phyloP scores from a whole-genome alignment of 2,329 filamentous ascomycete genomes.

The Magnaporthiopsis incrustans region DNA sequence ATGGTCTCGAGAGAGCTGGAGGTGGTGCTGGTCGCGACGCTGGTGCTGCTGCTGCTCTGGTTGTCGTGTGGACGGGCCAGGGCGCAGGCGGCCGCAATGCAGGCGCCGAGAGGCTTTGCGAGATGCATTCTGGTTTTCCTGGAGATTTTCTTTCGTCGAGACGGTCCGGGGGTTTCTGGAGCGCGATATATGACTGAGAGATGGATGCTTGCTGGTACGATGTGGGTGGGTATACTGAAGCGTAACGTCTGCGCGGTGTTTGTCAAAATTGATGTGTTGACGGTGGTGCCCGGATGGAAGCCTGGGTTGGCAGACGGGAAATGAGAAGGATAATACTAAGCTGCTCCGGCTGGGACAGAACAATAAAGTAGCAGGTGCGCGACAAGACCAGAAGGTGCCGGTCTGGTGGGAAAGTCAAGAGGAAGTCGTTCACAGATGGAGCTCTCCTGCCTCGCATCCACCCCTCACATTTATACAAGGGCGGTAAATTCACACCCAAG shows the following conservation, averaged over 20 bases:
- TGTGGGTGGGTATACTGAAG: neutral
- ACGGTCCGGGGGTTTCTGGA: neutral
- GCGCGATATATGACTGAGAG: neutral
- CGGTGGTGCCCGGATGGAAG: neutral
- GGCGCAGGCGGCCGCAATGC: neutral
- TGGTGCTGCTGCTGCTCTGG: neutral
- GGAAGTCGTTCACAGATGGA: neutral
- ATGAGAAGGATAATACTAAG: neutral
- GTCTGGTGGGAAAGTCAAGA: neutral
- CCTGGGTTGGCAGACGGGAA: neutral
- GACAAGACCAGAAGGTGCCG: too few relatives aligned
- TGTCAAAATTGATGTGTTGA: neutral
- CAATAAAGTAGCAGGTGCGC: neutral
- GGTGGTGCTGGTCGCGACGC: neutral
- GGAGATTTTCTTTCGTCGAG: neutral
- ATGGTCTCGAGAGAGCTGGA: neutral
- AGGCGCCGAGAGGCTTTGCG: neutral
- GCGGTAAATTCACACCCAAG: neutral
- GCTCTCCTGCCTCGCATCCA: neutral
- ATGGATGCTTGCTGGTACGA: neutral
- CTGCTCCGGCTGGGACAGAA: neutral
- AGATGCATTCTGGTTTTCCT: neutral
- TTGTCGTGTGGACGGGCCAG: neutral
- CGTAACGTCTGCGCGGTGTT: neutral
- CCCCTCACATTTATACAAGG: neutral